These are phyloP conservation scores for Xylariaceae sp. DNA, from an alignment of 2,329 filamentous ascomycete genomes.

Conservation along the genomic window DNA sequence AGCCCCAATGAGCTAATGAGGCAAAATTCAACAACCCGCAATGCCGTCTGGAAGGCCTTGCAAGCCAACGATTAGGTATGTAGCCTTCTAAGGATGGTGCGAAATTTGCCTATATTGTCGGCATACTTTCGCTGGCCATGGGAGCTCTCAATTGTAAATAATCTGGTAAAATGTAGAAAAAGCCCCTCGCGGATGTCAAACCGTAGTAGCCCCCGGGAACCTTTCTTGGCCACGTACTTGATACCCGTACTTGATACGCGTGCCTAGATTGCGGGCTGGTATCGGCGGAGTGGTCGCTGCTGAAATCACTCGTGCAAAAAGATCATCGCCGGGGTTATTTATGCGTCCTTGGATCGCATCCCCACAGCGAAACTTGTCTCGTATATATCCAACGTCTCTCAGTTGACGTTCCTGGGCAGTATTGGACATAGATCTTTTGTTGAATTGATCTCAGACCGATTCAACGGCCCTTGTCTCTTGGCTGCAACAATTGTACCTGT, in stretches of 20 bases:
- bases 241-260: not conserved
- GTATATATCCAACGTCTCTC: not conserved
- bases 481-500: constrained; percentile 2
- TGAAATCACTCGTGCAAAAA: not conserved
- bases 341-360: not conserved
- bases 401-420: not conserved
- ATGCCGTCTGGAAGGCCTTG: not conserved
- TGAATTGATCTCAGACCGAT: constrained; percentile 5
- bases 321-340: not conserved
- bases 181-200: not conserved
- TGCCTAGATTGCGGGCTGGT: constrained; percentile 5
- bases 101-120: not conserved
- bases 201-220: not conserved
- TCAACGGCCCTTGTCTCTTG: constrained; percentile 12
- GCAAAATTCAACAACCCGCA: not conserved
- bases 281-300: constrained; percentile 8
- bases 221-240: not conserved
- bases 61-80: not conserved
- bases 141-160: constrained; percentile 1
- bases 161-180: not conserved
- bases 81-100: not conserved
- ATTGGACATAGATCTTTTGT: not conserved
- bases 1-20: not conserved
- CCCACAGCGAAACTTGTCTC: not conserved
- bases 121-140: not conserved